phyloP scores from a whole-genome alignment of 345 rosid genomes.

The Citrus hindsii region DNA sequence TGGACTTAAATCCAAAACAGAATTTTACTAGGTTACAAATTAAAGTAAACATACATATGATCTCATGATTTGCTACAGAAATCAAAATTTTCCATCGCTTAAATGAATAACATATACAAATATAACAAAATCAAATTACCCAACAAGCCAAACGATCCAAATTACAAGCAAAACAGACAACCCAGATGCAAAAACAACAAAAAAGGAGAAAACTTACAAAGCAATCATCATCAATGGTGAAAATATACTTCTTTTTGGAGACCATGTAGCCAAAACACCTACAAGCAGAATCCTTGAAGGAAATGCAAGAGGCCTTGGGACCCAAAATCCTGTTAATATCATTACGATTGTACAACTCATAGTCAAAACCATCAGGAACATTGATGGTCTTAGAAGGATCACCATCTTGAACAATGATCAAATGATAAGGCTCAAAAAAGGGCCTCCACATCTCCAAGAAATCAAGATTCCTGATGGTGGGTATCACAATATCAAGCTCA shows the following conservation, averaged over 20 bases:
- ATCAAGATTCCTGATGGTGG: conserved; percentile 89
- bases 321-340: conserved; percentile 85
- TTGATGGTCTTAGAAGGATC: conserved; percentile 78
- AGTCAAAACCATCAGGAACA: conserved; percentile 90
- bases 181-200: conserved; percentile 10
- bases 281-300: conserved; percentile 96
- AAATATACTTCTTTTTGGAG: conserved; percentile 96
- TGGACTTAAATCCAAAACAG: not conserved
- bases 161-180: not conserved
- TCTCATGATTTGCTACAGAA: not conserved
- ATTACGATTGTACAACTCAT: conserved; percentile 89
- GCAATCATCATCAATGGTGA: conserved; percentile 96
- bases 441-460: conserved; percentile 99
- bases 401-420: conserved; percentile 95
- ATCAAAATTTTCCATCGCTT: not conserved
- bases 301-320: conserved; percentile 92
- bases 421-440: conserved; percentile 85
- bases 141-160: not conserved
- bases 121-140: not conserved
- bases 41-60: not conserved
- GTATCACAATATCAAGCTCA: conserved; percentile 92
- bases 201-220: conserved; percentile 51
- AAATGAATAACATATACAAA: not conserved
- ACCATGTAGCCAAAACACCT: conserved; percentile 98
- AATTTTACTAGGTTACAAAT: not conserved